Evolutionary conservation across 306 rosid genomes (phyloP).

Genomic region (Luffa acutangula): DNA sequence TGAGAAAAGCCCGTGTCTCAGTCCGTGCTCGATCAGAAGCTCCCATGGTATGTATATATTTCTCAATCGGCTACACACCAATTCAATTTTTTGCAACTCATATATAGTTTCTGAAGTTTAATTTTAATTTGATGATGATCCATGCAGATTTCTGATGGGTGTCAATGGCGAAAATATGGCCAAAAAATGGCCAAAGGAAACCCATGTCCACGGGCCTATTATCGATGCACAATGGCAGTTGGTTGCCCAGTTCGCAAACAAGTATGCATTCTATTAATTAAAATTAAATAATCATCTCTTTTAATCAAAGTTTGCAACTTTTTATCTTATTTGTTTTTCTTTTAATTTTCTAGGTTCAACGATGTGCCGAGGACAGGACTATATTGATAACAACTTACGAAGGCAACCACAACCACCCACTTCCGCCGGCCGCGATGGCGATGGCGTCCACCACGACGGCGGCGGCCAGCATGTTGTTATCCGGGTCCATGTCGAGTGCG

Average conservation of each 20-base stretch:
- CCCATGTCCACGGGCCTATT: constrained; percentile 96
- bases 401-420: constrained; percentile 93
- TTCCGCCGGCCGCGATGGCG: constrained; percentile 94
- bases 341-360: constrained; percentile 49
- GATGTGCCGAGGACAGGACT: constrained; percentile 78
- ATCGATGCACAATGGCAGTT: constrained; percentile 89
- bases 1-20: constrained; percentile 96
- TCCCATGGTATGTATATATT: constrained; percentile 48
- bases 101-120: background rate
- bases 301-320: background rate
- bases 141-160: constrained; percentile 84
- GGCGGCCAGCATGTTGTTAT: constrained; percentile 77
- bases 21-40: constrained; percentile 98
- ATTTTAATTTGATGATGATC: background rate
- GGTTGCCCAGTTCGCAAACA: constrained; percentile 99
- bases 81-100: too few relatives aligned
- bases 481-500: constrained; percentile 85
- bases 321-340: background rate
- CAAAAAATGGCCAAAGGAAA: constrained; percentile 97
- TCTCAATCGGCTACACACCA: too few relatives aligned
- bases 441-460: constrained; percentile 92
- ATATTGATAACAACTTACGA: constrained; percentile 86
- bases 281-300: background rate
- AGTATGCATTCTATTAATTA: constrained; percentile 22
- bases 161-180: constrained; percentile 96